phyloP scores from a whole-genome alignment of 176 grass and related monocot species.

The Carex cristatella region DNA sequence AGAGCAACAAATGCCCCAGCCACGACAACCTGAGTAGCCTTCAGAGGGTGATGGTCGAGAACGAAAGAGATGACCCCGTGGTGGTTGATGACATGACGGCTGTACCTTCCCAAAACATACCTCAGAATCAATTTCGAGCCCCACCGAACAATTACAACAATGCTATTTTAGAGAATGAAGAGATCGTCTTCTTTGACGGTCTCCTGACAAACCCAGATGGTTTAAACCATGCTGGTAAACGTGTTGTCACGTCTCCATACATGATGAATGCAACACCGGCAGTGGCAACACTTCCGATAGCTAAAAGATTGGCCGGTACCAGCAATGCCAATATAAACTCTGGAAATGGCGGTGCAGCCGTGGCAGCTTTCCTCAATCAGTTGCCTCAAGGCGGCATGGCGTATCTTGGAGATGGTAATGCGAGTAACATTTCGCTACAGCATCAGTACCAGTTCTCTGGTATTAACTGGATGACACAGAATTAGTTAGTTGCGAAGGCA shows the following conservation, averaged over 20 bases:
- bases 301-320: constrained; percentile 29
- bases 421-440: constrained; percentile 38
- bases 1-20: constrained; percentile 40
- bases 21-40: not conserved
- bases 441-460: constrained; percentile 57
- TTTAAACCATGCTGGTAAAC: constrained; percentile 23
- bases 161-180: constrained; percentile 45
- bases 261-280: constrained; percentile 35
- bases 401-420: constrained; percentile 32
- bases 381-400: constrained; percentile 25
- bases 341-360: constrained; percentile 16
- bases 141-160: constrained; percentile 27
- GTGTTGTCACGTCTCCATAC: constrained; percentile 28
- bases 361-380: constrained; percentile 35
- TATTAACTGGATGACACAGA: constrained; percentile 64
- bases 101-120: not conserved
- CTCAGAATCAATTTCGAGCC: constrained; percentile 11
- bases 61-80: constrained; percentile 37
- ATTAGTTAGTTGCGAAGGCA: constrained; percentile 16
- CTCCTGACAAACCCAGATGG: constrained; percentile 35
- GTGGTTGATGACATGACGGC: constrained; percentile 33
- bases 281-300: constrained; percentile 21
- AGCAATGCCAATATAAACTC: constrained; percentile 20
- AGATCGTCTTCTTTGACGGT: constrained; percentile 61
- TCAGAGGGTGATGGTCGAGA: constrained; percentile 30